phyloP scores from a whole-genome alignment of 2,329 filamentous ascomycete genomes.

The Fusarium miscanthi region DNA sequence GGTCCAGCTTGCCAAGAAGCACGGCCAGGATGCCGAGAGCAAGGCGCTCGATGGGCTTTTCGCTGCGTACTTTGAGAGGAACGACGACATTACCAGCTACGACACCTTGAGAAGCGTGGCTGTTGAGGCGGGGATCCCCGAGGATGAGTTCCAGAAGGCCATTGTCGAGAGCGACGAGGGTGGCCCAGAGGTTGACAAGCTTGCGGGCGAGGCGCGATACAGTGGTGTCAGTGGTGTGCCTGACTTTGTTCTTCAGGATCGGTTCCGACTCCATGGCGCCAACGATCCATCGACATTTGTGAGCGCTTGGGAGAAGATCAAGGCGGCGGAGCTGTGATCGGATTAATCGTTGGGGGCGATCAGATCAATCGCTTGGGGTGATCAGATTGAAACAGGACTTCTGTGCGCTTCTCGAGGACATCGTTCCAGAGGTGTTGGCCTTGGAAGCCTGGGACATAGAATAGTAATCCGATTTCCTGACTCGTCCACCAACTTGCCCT shows the following conservation, averaged over 20 bases:
- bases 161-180: conserved; percentile 62
- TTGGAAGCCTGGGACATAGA: conserved; percentile 57
- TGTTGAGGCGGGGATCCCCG: conserved; percentile 59
- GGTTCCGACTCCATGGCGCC: conserved; percentile 75
- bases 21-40: conserved; percentile 65
- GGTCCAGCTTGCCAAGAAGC: conserved; percentile 60
- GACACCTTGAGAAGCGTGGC: conserved; percentile 52
- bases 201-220: conserved; percentile 43
- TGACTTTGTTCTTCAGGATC: conserved; percentile 76
- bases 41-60: conserved; percentile 62
- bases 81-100: conserved; percentile 56
- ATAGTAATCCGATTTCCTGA: conserved; percentile 80
- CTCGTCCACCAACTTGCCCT: conserved; percentile 88
- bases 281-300: conserved; percentile 74
- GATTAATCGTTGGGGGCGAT: background rate
- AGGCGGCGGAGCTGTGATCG: conserved; percentile 42
- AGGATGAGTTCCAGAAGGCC: conserved; percentile 49
- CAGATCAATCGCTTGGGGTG: conserved; percentile 11
- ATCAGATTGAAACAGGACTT: conserved; percentile 49
- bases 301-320: conserved; percentile 71
- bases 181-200: conserved; percentile 49
- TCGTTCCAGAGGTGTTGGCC: conserved; percentile 54
- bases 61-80: conserved; percentile 56
- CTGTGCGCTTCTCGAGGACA: conserved; percentile 52
- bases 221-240: conserved; percentile 72